These are phyloP conservation scores for Lipomyces orientalis DNA, from an alignment of 805 yeast species.

Conservation along the genomic window DNA sequence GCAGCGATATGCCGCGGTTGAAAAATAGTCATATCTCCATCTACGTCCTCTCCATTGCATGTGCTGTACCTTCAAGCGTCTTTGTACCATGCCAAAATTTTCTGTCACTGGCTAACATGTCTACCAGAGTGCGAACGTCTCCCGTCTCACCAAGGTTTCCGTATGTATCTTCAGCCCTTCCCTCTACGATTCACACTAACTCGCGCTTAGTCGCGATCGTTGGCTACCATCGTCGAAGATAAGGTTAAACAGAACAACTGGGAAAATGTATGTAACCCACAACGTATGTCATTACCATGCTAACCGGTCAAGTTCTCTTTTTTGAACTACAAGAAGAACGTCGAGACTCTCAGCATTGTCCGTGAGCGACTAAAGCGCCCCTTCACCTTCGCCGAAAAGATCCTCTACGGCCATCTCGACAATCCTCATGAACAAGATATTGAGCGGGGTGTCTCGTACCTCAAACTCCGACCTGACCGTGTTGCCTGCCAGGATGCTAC, in stretches of 20 bases:
- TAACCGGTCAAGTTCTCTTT: constrained; percentile 60
- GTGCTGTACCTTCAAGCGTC: not conserved
- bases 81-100: not conserved
- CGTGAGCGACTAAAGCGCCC: constrained; percentile 83
- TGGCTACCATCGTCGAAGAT: constrained; percentile 49
- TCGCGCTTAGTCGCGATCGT: constrained; percentile 17
- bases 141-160: constrained; percentile 23
- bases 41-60: not conserved
- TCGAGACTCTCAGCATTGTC: constrained; percentile 86
- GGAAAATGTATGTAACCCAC: constrained; percentile 31
- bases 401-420: constrained; percentile 88
- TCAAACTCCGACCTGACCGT: constrained; percentile 94
- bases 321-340: constrained; percentile 82
- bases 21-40: not conserved
- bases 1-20: not conserved
- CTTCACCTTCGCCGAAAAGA: constrained; percentile 91
- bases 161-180: not conserved
- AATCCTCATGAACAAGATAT: constrained; percentile 68
- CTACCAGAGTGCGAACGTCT: constrained; percentile 6
- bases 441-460: constrained; percentile 84
- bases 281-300: not conserved
- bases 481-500: constrained; percentile 99
- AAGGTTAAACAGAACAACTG: constrained; percentile 73
- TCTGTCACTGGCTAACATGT: not conserved
- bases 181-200: not conserved